Evolutionary conservation across 371 early-diverging fungal species (phyloP), one percentile per base, ranked within the genome.

Genomic region (Rhizopus arrhizus): DNA sequence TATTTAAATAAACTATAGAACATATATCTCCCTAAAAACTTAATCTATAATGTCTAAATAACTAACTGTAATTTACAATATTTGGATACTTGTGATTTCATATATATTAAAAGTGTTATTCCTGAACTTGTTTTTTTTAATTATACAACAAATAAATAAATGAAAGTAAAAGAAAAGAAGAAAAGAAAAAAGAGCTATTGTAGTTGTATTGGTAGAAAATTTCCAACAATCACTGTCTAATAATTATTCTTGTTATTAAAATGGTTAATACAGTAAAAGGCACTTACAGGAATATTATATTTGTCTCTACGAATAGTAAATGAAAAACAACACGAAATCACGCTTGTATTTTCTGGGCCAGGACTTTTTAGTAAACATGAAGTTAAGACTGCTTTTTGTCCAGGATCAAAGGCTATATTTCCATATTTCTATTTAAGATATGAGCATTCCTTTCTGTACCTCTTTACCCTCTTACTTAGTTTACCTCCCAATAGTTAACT

Each of bases 361-460:
- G 74, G 73, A 47, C 78, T 77, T 66, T 84, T 83, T 49, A 94
- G 69, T 38, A 88, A 67, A 53, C 93, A 93, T 3, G 91, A 90
- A 7, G 97, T 95, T 61, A 97, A 68, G 3, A 97, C 95, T 0
- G 97, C 96, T 73, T 97, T 95, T 76, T 97, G 95, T 9, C 89
- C 86, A 6, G 93, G 87, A 74, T 97, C 96, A 75, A 95, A 95
- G 2, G 97, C 96, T 66, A 97, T 94, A 59, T 91, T 91, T 34
- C 94, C 95, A 65, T 94, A 96, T 85, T 95, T 95, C 83, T 92
- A 74, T 73, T 66, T 58, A 46, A 48, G 41, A 10, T 4, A 32
- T 33, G 15, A 28, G 22, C 4, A 34, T 7, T 28, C 7, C 29
- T 28, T 16, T 29, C 36, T 3, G 33, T 15, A 15, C 33, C 34